These are phyloP conservation scores for Penicillium sp. DNA, from an alignment of 2,329 filamentous ascomycete genomes.

Conservation along the genomic window DNA sequence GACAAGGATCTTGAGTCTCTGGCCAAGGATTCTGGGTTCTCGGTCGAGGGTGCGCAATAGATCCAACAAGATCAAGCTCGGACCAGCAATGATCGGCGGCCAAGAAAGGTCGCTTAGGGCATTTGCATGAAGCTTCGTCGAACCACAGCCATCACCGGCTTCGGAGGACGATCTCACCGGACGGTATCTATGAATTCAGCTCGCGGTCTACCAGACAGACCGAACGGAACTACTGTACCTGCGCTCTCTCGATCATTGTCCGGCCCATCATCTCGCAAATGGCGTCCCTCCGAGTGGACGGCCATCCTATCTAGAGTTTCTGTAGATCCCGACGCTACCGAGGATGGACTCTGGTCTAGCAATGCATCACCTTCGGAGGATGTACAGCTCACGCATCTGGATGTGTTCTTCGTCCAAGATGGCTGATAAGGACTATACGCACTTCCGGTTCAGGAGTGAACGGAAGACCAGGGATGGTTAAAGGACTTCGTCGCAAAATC, in stretches of 20 bases:
- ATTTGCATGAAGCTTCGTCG: neutral
- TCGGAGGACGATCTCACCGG: slow-evolving; percentile 3
- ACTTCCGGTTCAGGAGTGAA: neutral
- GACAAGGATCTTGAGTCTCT: neutral
- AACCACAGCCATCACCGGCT: slow-evolving; percentile 2
- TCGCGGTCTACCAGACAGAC: neutral
- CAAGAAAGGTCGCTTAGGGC: slow-evolving; percentile 15
- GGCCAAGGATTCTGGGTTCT: slow-evolving; percentile 3
- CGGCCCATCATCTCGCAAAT: neutral
- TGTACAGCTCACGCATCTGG: slow-evolving; percentile 8
- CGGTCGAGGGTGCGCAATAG: neutral
- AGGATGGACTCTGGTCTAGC: slow-evolving; percentile 1
- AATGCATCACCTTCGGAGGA: slow-evolving; percentile 1
- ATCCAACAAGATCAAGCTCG: slow-evolving; percentile 4
- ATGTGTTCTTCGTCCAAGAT: neutral
- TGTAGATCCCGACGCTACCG: slow-evolving; percentile 7
- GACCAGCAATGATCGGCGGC: slow-evolving; percentile 15
- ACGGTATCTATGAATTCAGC: slow-evolving; percentile 2
- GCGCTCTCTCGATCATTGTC: neutral
- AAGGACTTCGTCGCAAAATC: neutral
- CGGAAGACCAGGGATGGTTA: neutral
- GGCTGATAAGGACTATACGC: slow-evolving; percentile 7
- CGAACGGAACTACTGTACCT: slow-evolving; percentile 4
- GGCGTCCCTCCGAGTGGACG: slow-evolving; percentile 1
- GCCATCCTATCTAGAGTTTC: slow-evolving; percentile 17